Conservation (phyloP, 1,284 basidiomycete genomes). For the Golubevia sp. region DNA sequence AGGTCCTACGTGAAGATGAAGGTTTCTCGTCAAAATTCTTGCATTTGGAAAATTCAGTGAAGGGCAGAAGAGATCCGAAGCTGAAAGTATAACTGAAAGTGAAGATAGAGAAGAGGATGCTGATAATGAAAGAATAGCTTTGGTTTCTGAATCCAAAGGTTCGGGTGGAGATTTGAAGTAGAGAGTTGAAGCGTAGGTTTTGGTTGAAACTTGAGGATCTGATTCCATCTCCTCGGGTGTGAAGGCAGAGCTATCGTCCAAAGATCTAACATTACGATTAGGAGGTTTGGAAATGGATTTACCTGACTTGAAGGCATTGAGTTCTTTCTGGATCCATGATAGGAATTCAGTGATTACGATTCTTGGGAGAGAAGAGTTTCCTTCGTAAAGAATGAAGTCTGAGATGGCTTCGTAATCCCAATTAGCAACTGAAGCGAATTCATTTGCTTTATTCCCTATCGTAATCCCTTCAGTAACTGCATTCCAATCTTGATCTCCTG, state of each 20-base stretch:
- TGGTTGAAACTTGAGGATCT: background rate
- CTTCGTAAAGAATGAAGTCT: background rate
- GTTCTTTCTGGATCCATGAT: background rate
- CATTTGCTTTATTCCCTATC: no score
- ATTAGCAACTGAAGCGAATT: background rate
- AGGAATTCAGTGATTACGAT: background rate
- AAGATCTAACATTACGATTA: no score
- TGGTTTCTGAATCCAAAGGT: background rate
- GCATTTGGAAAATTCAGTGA: constrained; percentile 27
- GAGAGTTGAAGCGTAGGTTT: background rate
- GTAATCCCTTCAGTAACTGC: no score
- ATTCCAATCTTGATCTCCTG: background rate
- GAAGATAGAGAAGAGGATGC: background rate
- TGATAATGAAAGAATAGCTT: background rate
- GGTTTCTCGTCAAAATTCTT: constrained; percentile 37
- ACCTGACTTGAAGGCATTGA: no score
- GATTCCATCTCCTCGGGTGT: no score
- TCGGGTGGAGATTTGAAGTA: background rate
- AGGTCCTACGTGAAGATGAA: constrained; percentile 58
- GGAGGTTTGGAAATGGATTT: no score
- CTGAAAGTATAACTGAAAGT: background rate
- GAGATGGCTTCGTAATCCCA: background rate
- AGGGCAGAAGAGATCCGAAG: constrained; percentile 11
- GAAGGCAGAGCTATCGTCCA: no score
- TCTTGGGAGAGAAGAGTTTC: background rate